Base-by-base conservation (phyloP, 768 basidiomycete genomes). In the Calocybe indica region DNA sequence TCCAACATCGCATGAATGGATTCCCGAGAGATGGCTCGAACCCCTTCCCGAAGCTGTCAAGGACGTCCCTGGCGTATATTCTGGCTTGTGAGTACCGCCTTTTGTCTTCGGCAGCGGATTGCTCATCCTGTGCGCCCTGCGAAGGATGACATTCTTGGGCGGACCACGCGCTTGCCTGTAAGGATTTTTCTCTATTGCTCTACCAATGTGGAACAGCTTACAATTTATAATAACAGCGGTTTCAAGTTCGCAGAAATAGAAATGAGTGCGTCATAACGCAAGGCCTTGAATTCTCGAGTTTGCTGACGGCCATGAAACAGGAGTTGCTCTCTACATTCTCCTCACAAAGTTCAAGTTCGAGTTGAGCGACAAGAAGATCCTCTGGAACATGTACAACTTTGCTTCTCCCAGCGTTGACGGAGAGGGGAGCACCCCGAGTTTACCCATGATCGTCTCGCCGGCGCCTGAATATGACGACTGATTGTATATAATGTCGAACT, bases 21-120 rank as follows among this genome's bases (percentile, higher is more conserved):
- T 72, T 41, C 76, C 75, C 0, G 74, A 76, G 49, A 57, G 76
- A 13, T 79, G 78, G 76, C 55, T 76, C 3, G 57, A 57, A 1
- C 57, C 62, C 1, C 58, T 72, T 11, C 73, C 71, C 1, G 53
- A 62, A 8, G 51, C 54, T 11, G 60, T 72, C 12, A 49, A 37
- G 2, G 58, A 60, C 1, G 57, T 65, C 43, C 64, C 65, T 1
- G 67, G 65, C 1, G 62, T 67, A 1, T 37, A 15, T 11, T 38
- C 8, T 7, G 32, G 6, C 31, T 75, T 73, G 51, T 66, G 31
- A 30, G 40, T 41, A 9, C 10, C 3, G 2, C 6, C 31, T 22
- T 22, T 22, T 22, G 22, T 41, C 11, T 6, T 6, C n/a, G 12
- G 58, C 37, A 7, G 53, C 51, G 15, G 58, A 62, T 14, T 59